Evolutionary conservation across 1,284 basidiomycete species (phyloP), one percentile per base, ranked within the genome.

Genomic region (Irpex sp.): DNA sequence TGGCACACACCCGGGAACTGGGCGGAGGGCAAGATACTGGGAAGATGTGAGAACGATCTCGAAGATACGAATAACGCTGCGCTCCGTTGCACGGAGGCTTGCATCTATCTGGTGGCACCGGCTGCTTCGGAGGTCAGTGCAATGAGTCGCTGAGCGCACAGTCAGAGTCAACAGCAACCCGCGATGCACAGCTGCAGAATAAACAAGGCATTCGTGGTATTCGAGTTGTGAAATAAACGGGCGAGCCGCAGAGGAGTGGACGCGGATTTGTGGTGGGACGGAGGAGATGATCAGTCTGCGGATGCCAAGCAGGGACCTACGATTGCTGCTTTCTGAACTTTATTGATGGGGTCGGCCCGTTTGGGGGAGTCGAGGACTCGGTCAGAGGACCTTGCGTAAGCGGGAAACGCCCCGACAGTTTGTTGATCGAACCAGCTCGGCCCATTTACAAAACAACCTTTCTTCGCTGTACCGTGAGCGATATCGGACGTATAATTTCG

Each of bases 341-440:
- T 52, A 52, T 52, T 52, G 49, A 52, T 52, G 49, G 49, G 17
- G 49, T 61, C 52, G 60, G 51, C 60, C 51, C 49, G 60, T 17
- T 40, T 13, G n/a, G 11, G 19, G 59, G 21, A 34, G 49, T 36
- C 51, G 19, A 54, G 36, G 8, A 11, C 34, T 13, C 40, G 9
- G 62, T 64, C 56, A 64, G 47, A 7, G 36, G 34, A 26, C 17
- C 3, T 64, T 17, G 44, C 63, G 63, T 64, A 61, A 64, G 63
- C 63, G 62, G 62, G 58, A 60, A 56, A 57, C 62, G 21, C 9
- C 34, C 62, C 62, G 62, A 19, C 31, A 7, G 48, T 36, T 36
- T 38, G n/a, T 60, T 38, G 51, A 38, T 61, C 60, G 58, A 59
- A 26, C 58, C 17, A 49, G 58, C 21, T 37, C 26, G 21, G 38